Conservation (phyloP, 2,329 filamentous ascomycete genomes). For the Fonsecaea monophora region DNA sequence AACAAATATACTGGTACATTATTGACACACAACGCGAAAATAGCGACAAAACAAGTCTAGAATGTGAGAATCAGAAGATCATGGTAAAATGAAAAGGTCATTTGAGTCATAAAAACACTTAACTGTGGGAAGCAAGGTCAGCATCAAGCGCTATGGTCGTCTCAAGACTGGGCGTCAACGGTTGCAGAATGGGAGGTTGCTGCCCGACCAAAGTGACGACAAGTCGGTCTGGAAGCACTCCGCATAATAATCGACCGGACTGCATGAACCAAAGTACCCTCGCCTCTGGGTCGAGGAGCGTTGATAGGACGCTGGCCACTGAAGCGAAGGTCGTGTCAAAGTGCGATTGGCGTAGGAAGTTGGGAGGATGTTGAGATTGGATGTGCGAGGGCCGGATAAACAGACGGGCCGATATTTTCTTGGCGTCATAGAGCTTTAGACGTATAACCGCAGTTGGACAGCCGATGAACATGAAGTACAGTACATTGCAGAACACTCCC, state of each 20-base stretch:
- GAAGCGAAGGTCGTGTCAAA: conserved; percentile 4
- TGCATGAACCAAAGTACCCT: conserved; percentile 31
- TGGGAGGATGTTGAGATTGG: conserved; percentile 4
- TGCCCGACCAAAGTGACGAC: conserved; percentile 23
- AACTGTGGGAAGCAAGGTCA: conserved; percentile 9
- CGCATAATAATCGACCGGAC: conserved; percentile 14
- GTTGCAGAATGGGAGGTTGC: conserved; percentile 16
- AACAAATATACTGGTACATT: conserved; percentile 16
- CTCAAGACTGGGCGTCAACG: conserved; percentile 4
- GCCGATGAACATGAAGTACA: conserved; percentile 1
- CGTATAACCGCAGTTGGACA: conserved; percentile 8
- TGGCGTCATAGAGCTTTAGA: conserved; percentile 10
- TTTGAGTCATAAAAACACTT: conserved; percentile 18
- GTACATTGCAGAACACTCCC: conserved; percentile 6
- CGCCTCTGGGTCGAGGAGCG: background rate
- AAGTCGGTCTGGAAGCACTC: conserved; percentile 17
- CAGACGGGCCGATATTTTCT: conserved; percentile 6
- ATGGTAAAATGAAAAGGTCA: background rate
- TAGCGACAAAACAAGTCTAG: conserved; percentile 1
- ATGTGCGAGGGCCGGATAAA: conserved; percentile 9
- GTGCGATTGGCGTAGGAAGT: conserved; percentile 1
- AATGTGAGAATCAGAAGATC: background rate
- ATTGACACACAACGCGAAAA: conserved; percentile 11
- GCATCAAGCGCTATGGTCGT: conserved; percentile 8
- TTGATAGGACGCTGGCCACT: background rate